Evolutionary conservation across 345 rosid species (phyloP), one percentile per base, ranked within the genome.

Genomic region (Eucalyptus albens): DNA sequence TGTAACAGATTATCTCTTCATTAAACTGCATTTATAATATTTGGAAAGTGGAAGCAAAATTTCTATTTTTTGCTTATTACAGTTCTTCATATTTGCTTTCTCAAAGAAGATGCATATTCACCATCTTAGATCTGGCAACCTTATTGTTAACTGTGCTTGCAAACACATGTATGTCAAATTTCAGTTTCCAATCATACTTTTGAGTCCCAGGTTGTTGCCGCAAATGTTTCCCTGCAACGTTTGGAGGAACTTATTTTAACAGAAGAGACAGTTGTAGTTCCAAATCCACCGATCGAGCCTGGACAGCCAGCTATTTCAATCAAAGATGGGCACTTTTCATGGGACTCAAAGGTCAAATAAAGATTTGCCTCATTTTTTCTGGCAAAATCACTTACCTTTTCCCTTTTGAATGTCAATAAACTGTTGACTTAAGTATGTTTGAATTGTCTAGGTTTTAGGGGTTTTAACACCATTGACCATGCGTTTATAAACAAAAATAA

Each of bases 161-260:
- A 16, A n/a, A 42, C 42, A 50, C 65, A 65, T 87, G 69, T 87
- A 26, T 27, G 31, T 26, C 67, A 80, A 53, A 62, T 56, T 31
- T 87, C 50, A 62, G n/a, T 50, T 4, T 87, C 59, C 88, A 86
- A 80, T 80, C 22, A 56, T 86, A n/a, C 89, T 69, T 24, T 40
- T 89, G 90, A 83, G 88, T 92, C 86, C 88, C 93, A 97, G 99
- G 99, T 94, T 90, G 99, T 93, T 49, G 96, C 92, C 89, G 99
- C 99, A 88, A 95, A 97, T 91, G 96, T 97, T 88, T 97, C 99
- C 27, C 92, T 96, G 81, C 97, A 97, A 92, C 99, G 99, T 31
- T 88, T 97, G 90, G 96, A 97, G 91, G 99, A 97, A 91, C 95
- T 97, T 44, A 92, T 97, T 91, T 87, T 97, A 92, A 92, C 98